Base-by-base conservation (phyloP, 2,329 filamentous ascomycete genomes). In the Colletotrichum caudatum region DNA sequence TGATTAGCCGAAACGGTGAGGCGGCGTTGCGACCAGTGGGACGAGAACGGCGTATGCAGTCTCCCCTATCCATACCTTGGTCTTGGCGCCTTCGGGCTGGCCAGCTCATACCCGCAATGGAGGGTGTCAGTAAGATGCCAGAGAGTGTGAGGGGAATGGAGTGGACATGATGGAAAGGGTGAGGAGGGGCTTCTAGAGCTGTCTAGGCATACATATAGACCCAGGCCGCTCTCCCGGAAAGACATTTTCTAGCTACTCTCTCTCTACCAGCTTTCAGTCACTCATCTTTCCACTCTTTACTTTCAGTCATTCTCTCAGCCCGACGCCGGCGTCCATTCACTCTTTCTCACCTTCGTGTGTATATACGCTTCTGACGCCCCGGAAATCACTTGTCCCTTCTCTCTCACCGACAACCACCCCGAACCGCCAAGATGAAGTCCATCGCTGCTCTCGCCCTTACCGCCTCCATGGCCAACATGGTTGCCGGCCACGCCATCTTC, bases 401-500 rank as follows among this genome's bases (percentile, higher is more conserved):
- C 58, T 57, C 57, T 70, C 67, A 46, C 48, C 14, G 20, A 57
- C 48, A 64, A 50, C 37, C 59, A 57, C n/a, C 23, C 26, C 26
- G 23, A 46, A 60, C 65, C 56, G 29, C 51, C 66, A 73, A 61
- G 63, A 74, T 74, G 72, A 73, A 71, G 66, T 54, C 72, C 44
- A 29, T 59, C 64, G 64, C 69, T 64, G 64, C 63, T 48, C 46
- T 72, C 39, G 51, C 66, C n/a, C 66, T 74, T 29, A 61, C 65
- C 51, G 61, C 66, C 60, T 73, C 70, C 69, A 71, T 71, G 62
- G 72, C 59, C 63, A 73, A 69, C 66, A 66, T 74, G 72, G 70
- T 72, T 50, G 63, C 64, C 66, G 82, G 81, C 61, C 87, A 89
- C 73, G 84, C 86, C 53, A 85, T 82, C 41, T 88, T 87, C 79